phyloP scores from a whole-genome alignment of 257 asterid genomes.

The Agastache rugosa region DNA sequence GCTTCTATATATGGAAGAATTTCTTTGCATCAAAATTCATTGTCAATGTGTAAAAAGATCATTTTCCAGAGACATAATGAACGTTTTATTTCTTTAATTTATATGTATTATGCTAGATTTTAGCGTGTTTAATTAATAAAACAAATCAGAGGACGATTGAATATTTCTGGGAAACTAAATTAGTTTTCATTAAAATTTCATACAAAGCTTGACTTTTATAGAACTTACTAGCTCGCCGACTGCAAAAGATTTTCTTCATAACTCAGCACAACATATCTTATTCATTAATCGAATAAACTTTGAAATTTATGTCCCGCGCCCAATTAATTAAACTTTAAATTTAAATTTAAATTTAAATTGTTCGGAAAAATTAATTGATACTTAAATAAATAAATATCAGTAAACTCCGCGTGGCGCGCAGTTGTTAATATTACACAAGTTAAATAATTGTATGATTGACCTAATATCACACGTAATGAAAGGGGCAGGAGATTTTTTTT shows the following conservation, averaged over 20 bases:
- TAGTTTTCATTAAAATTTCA: neutral
- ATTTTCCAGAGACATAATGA: too few relatives aligned
- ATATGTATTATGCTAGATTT: too few relatives aligned
- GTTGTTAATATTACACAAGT: neutral
- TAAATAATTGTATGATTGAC: slow-evolving; percentile 13
- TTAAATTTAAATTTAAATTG: neutral
- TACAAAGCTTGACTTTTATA: slow-evolving; percentile 27
- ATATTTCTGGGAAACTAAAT: neutral
- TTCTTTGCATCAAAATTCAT: too few relatives aligned
- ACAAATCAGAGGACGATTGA: neutral
- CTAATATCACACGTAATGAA: slow-evolving; percentile 35
- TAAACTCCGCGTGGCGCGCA: slow-evolving; percentile 35
- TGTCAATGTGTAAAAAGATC: too few relatives aligned
- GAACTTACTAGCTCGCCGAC: slow-evolving; percentile 23
- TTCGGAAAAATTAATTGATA: too few relatives aligned
- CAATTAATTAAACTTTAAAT: slow-evolving; percentile 3
- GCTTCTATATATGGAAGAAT: too few relatives aligned
- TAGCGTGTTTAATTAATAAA: neutral
- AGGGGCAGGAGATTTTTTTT: neutral
- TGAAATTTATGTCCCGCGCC: slow-evolving; percentile 3
- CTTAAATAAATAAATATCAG: neutral
- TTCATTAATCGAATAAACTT: neutral
- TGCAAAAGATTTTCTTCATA: slow-evolving; percentile 11
- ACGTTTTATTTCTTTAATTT: too few relatives aligned
- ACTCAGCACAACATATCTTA: slow-evolving; percentile 13